Evolutionary conservation across 2,329 filamentous ascomycete genomes (phyloP), one percentile per base, ranked within the genome.

Genomic region (Aspergillus amoenus): DNA sequence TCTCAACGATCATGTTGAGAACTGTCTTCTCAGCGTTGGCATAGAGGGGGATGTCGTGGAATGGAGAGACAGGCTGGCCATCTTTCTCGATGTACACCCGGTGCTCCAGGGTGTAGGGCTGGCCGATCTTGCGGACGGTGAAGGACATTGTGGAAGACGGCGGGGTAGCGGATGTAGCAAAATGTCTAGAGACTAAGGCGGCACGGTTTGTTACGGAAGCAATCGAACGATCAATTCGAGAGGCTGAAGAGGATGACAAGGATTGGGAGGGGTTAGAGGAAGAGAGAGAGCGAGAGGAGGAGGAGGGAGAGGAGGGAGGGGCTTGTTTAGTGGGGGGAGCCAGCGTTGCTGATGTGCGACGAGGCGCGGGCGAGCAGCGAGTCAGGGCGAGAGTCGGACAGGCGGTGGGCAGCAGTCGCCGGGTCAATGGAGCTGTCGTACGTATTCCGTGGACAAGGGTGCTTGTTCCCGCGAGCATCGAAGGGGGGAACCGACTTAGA

Each of bases 1-100:
- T 97, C 88, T 99, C 94, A 71, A 99, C 94, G 65, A 99, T 78
- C 94, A 99, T 99, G 88, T 99, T 99, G 74, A 99, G 85, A 76
- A 97, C 82, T 69, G 89, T 96, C 84, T 96, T 87, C 83, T 96
- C 89, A 79, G 90, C 84, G 78, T 99, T 96, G 87, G 93, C 93
- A 76, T 92, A 99, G 69, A 99, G 90, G 62, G 94, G 94, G 68
- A 99, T 92, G 77, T 99, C 94, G 84, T 99, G 94, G 87, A 97
- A 99, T 68, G 93, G 90, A 63, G 93, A 97, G 78, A 97, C 79
- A 67, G 91, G 90, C 65, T 90, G 82, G 81, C 93, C 94, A 89
- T 97, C 91, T 84, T 96, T 93, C 85, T 99, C 93, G 75, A 97
- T 87, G 86, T 89, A 99, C 80, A 97, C 88, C 75, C 94, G 91